Evolutionary conservation across 257 asterid species (phyloP).

Genomic region (Salvia rosmarinus): DNA sequence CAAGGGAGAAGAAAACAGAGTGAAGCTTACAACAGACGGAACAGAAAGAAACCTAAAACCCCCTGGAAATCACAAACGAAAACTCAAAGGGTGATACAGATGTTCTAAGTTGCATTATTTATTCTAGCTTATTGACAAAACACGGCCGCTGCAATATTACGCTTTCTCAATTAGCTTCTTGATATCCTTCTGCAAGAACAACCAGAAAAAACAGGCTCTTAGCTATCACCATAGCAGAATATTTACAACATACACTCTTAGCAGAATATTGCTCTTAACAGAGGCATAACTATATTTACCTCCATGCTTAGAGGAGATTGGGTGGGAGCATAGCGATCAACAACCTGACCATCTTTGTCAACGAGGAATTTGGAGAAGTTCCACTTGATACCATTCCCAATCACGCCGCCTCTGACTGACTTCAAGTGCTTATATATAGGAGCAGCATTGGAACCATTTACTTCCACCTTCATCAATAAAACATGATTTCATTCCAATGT

Average conservation of each 20-base stretch:
- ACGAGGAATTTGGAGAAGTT: slow-evolving; percentile 88
- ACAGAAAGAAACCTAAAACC: too few species aligned
- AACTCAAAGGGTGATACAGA: too few species aligned
- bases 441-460: slow-evolving; percentile 70
- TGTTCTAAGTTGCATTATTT: slow-evolving; percentile 18
- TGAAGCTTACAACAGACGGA: too few species aligned
- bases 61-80: too few species aligned
- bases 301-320: slow-evolving; percentile 88
- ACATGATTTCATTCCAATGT: neutral
- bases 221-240: too few species aligned
- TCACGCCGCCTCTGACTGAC: slow-evolving; percentile 71
- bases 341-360: slow-evolving; percentile 75
- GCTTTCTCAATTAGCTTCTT: slow-evolving; percentile 77
- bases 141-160: slow-evolving; percentile 21
- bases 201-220: neutral
- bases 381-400: slow-evolving; percentile 80
- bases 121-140: slow-evolving; percentile 12
- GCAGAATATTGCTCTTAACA: neutral
- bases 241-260: too few species aligned
- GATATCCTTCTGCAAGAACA: slow-evolving; percentile 73
- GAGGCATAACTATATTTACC: slow-evolving; percentile 43
- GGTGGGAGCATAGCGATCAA: slow-evolving; percentile 87
- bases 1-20: too few species aligned
- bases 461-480: slow-evolving; percentile 61
- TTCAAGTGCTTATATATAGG: slow-evolving; percentile 81